These are phyloP conservation scores for Hevea brasiliensis DNA, from an alignment of 345 rosid genomes.

Conservation along the genomic window DNA sequence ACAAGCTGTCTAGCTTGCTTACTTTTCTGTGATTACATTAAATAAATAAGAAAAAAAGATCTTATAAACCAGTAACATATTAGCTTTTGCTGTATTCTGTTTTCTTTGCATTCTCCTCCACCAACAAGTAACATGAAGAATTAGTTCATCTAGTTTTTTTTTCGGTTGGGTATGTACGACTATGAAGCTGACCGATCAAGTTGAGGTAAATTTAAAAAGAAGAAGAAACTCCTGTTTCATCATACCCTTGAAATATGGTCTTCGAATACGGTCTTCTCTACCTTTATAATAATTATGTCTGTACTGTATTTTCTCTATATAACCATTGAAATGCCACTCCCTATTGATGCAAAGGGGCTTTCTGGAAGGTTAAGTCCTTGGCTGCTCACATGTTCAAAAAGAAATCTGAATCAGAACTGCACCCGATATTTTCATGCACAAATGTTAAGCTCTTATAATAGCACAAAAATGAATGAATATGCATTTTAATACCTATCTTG, in stretches of 20 bases:
- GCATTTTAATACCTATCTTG: slow-evolving; percentile 54
- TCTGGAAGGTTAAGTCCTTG: slow-evolving; percentile 79
- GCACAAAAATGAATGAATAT: not conserved
- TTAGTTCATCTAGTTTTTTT: slow-evolving; percentile 1
- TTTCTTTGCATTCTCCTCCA: slow-evolving; percentile 36
- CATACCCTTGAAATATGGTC: slow-evolving; percentile 13
- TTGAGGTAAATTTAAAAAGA: slow-evolving; percentile 15
- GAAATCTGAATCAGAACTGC: too few relatives aligned
- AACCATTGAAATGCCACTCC: slow-evolving; percentile 66
- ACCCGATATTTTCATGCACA: too few relatives aligned
- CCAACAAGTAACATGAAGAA: slow-evolving; percentile 24
- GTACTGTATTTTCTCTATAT: slow-evolving; percentile 40
- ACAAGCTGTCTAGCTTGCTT: slow-evolving; percentile 10
- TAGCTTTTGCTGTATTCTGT: slow-evolving; percentile 29
- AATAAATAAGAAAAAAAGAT: not conserved
- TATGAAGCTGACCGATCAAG: slow-evolving; percentile 21
- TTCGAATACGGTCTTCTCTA: slow-evolving; percentile 26
- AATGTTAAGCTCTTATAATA: not conserved
- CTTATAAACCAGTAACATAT: slow-evolving; percentile 30
- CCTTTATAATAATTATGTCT: slow-evolving; percentile 35
- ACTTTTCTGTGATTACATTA: slow-evolving; percentile 35
- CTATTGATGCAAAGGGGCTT: slow-evolving; percentile 75
- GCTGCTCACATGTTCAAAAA: slow-evolving; percentile 21
- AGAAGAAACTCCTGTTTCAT: slow-evolving; percentile 20
- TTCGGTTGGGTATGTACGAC: not conserved